phyloP scores from a whole-genome alignment of 169 alveolate species.

The Cryptosporidium ryanae region DNA sequence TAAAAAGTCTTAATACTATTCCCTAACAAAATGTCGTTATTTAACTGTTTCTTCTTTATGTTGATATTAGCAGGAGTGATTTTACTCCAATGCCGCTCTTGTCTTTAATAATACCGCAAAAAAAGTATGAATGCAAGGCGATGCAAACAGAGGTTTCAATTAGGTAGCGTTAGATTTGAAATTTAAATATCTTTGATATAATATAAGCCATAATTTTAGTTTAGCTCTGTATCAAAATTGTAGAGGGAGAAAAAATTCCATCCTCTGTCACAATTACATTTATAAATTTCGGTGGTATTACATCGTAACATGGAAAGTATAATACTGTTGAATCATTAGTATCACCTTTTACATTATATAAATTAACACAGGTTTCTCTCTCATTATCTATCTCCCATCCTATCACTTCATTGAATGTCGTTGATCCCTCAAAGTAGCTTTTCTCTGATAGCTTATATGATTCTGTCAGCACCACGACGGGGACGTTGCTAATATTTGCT shows the following conservation, averaged over 20 bases:
- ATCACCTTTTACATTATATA: neutral
- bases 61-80: no score
- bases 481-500: conserved; percentile 47
- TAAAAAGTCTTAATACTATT: no score
- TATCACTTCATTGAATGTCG: conserved; percentile 38
- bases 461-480: conserved; percentile 56
- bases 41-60: no score
- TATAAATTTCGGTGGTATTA: conserved; percentile 57
- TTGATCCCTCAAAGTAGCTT: conserved; percentile 57
- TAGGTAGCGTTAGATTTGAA: no score
- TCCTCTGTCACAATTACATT: conserved; percentile 66
- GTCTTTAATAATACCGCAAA: no score
- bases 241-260: conserved; percentile 31
- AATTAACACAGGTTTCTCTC: no score
- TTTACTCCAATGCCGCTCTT: no score
- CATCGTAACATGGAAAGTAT: conserved; percentile 55
- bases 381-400: conserved; percentile 5
- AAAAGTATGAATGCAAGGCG: no score
- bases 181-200: no score
- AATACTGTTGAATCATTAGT: neutral
- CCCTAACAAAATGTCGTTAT: no score
- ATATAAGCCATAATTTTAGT: neutral
- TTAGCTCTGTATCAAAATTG: conserved; percentile 25
- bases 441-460: conserved; percentile 63
- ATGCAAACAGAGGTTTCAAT: no score